phyloP scores from a whole-genome alignment of 208 protist genomes.

The Acanthamoeba castellanii region DNA sequence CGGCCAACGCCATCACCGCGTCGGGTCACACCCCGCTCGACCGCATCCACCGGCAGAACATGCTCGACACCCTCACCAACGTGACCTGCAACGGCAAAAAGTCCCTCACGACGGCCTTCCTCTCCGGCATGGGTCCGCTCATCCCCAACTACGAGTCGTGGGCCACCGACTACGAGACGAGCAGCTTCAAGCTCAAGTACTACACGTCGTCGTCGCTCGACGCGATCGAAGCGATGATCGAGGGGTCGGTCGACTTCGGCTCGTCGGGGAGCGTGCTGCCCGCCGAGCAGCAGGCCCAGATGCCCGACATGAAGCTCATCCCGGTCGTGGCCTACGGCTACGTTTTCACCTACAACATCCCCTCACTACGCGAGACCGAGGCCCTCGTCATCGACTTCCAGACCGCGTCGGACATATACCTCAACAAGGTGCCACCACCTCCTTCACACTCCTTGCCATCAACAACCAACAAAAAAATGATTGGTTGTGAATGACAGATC shows the following conservation, averaged over 20 bases:
- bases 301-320: background rate
- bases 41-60: background rate
- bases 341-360: background rate
- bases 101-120: conserved; percentile 12
- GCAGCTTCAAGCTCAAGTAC: conserved; percentile 20
- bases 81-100: background rate
- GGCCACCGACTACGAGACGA: background rate
- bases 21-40: background rate
- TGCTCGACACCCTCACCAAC: conserved; percentile 1
- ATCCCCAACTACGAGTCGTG: conserved; percentile 20
- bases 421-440: background rate
- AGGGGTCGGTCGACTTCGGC: background rate
- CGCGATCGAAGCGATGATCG: background rate
- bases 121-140: background rate
- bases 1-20: background rate
- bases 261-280: background rate
- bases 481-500: background rate
- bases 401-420: background rate
- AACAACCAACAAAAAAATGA: background rate
- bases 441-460: background rate
- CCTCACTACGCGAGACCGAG: background rate
- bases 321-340: conserved; percentile 14
- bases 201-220: background rate
- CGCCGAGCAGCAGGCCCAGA: background rate
- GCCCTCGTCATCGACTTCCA: background rate